phyloP scores from a whole-genome alignment of 345 rosid species.

The Corchorus capsularis region DNA sequence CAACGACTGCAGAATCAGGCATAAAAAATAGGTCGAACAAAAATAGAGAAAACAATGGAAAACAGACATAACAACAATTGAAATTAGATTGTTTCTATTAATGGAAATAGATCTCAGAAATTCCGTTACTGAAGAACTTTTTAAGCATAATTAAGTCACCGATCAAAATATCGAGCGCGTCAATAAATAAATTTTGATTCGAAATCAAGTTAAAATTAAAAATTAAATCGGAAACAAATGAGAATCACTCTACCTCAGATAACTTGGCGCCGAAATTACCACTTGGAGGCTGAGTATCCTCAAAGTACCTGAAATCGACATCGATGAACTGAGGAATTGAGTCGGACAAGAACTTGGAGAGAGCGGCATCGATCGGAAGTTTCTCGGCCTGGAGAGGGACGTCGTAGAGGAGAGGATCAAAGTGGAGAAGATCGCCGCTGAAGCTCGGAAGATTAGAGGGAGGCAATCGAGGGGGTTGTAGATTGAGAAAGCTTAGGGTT shows the following conservation, averaged over 20 bases:
- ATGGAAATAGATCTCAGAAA: background rate
- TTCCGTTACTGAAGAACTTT: background rate
- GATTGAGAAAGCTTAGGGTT: slow-evolving; percentile 63
- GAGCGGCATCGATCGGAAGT: slow-evolving; percentile 51
- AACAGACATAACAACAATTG: background rate
- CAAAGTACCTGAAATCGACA: slow-evolving; percentile 32
- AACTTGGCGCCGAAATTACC: slow-evolving; percentile 15
- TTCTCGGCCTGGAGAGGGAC: slow-evolving; percentile 35
- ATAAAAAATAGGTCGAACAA: background rate
- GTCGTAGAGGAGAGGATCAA: slow-evolving; percentile 29
- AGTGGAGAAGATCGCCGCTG: slow-evolving; percentile 34
- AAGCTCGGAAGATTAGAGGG: slow-evolving; percentile 28
- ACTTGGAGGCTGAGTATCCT: slow-evolving; percentile 21
- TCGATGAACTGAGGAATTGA: slow-evolving; percentile 53
- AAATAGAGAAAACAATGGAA: background rate
- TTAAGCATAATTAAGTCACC: background rate
- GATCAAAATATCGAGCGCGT: background rate
- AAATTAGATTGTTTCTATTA: background rate
- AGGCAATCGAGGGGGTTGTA: slow-evolving; percentile 52
- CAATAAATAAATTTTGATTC: background rate
- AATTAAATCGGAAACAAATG: background rate
- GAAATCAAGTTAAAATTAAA: background rate
- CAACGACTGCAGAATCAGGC: background rate
- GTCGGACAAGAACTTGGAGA: slow-evolving; percentile 55
- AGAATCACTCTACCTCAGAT: slow-evolving; percentile 31